phyloP scores from a whole-genome alignment of 73 alveolate genomes.

The Stentor roeselii region DNA sequence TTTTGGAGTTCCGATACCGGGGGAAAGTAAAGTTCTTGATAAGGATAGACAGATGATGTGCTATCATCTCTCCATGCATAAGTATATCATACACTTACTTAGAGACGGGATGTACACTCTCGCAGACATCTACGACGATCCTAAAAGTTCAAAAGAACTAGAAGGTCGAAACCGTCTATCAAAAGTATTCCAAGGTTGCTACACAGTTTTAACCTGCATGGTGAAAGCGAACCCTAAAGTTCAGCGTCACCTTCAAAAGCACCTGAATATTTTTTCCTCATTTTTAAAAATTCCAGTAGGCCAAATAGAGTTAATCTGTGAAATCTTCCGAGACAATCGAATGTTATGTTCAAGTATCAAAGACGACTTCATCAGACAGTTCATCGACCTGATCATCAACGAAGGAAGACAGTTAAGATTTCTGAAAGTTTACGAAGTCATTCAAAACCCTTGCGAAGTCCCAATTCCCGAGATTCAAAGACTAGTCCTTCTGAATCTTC shows the following conservation, averaged over 20 bases:
- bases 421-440: slow-evolving; percentile 26
- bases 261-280: slow-evolving; percentile 20
- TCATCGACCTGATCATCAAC: slow-evolving; percentile 33
- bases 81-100: not conserved
- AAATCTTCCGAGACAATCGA: slow-evolving; percentile 42
- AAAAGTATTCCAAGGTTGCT: slow-evolving; percentile 31
- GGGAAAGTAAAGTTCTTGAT: not conserved
- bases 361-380: slow-evolving; percentile 25
- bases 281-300: slow-evolving; percentile 43
- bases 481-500: not conserved
- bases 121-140: not conserved
- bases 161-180: slow-evolving; percentile 37
- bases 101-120: slow-evolving; percentile 13
- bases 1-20: not conserved
- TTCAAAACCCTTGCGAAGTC: not conserved
- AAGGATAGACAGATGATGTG: not conserved
- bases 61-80: not conserved
- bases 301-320: slow-evolving; percentile 49
- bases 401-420: slow-evolving; percentile 43
- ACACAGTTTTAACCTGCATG: slow-evolving; percentile 30
- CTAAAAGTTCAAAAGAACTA: slow-evolving; percentile 10
- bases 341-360: slow-evolving; percentile 32
- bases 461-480: slow-evolving; percentile 10
- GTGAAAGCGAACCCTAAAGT: slow-evolving; percentile 36
- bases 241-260: slow-evolving; percentile 26